These are phyloP conservation scores for Colletotrichum magnum DNA, from an alignment of 2,329 filamentous ascomycete genomes.

Conservation along the genomic window DNA sequence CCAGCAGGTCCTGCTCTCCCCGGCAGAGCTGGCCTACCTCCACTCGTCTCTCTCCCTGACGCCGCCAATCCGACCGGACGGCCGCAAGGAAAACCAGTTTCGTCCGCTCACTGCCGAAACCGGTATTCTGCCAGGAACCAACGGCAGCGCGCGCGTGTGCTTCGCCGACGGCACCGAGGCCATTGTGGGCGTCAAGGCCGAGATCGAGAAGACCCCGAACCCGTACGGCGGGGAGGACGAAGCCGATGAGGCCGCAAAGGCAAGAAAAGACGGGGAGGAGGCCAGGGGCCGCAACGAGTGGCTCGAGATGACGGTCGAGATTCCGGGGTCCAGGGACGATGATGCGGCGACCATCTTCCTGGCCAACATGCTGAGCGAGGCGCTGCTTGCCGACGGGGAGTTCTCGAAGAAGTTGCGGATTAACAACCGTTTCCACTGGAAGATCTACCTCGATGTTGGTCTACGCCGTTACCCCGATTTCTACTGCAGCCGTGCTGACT, in stretches of 20 bases:
- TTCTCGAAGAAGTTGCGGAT: conserved; percentile 84
- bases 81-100: conserved; percentile 86
- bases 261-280: conserved; percentile 49
- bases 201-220: conserved; percentile 81
- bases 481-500: conserved; percentile 10
- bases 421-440: conserved; percentile 95
- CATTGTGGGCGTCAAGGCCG: conserved; percentile 94
- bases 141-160: conserved; percentile 93
- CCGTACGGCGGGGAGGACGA: conserved; percentile 49
- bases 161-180: conserved; percentile 97
- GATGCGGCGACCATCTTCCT: conserved; percentile 91
- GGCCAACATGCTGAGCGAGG: conserved; percentile 89
- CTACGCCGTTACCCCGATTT: neutral
- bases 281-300: conserved; percentile 73
- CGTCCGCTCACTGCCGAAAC: conserved; percentile 92
- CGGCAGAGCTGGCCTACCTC: conserved; percentile 95
- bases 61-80: conserved; percentile 92
- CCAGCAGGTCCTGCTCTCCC: conserved; percentile 84
- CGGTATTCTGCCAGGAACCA: conserved; percentile 88
- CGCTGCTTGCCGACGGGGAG: conserved; percentile 80
- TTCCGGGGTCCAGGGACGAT: conserved; percentile 91
- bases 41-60: conserved; percentile 85
- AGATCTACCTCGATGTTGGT: conserved; percentile 92
- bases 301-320: conserved; percentile 93
- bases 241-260: conserved; percentile 54